Evolutionary conservation across 2,329 filamentous ascomycete genomes (phyloP), one percentile per base, ranked within the genome.

Genomic region (Ascochyta fabae): DNA sequence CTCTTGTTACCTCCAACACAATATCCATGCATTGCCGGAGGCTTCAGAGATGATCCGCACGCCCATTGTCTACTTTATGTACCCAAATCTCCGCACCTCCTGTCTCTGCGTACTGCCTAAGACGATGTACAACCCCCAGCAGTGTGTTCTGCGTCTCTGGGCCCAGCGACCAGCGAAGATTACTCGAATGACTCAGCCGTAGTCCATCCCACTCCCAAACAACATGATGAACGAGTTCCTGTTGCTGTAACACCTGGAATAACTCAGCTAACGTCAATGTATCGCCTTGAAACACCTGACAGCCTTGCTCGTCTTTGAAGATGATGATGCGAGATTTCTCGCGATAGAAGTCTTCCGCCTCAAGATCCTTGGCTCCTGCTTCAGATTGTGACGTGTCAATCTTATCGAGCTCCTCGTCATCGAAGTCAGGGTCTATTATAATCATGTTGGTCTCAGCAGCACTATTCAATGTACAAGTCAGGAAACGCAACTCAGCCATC

Each of bases 161-260:
- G n/a, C 50, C 38, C 10, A 53, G 15, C 22, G 40, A 31, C 50
- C 50, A 53, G 5, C 2, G 4, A 2, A 38, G 10, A 6, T 10
- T 16, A 6, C 9, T 41, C 16, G n/a, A 36, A 6, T n/a, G 12
- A 1, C 4, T 10, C 31, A 47, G 31, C 13, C 31, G 23, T 16
- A 53, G 6, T 4, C 36, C 50, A 29, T 53, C 50, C 50, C 50
- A 53, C 15, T 47, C 16, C 50, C 50, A 53, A 2, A 8, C 31
- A n/a, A 42, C 38, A 16, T 22, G 15, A 5, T 43, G 38, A 19
- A 43, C 6, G 6, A 53, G 8, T 6, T 13, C 10, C 4, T 13
- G 5, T 8, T 43, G 16, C 8, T 31, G 12, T 9, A 53, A 15
- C 3, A 35, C 38, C 10, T 34, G 34, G 24, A 53, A 24, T 6